Conservation (phyloP, 116 monocot species). For the Posidonia oceanica region DNA sequence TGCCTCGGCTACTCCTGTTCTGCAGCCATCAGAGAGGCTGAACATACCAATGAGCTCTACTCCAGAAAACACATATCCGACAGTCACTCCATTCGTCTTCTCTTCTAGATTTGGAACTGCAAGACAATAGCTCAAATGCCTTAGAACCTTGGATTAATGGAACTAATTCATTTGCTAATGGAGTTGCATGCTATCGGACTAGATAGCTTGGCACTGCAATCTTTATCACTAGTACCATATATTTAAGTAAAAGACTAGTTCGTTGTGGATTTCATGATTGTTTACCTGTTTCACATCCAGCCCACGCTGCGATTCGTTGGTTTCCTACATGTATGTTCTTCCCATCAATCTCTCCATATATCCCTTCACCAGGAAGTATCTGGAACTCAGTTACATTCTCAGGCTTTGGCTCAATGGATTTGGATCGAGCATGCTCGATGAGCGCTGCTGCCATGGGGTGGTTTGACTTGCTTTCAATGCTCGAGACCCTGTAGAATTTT, state of each 20-base stretch:
- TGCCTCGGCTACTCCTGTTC: slow-evolving; percentile 64
- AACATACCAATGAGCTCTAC: slow-evolving; percentile 46
- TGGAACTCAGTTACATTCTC: slow-evolving; percentile 61
- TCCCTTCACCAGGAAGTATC: slow-evolving; percentile 78
- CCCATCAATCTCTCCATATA: slow-evolving; percentile 82
- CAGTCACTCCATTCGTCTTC: slow-evolving; percentile 42
- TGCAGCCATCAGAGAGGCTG: slow-evolving; percentile 67
- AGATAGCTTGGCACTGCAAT: no score
- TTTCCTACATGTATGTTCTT: slow-evolving; percentile 63
- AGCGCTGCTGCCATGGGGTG: slow-evolving; percentile 97
- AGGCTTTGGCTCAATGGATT: slow-evolving; percentile 50
- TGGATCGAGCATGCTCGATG: slow-evolving; percentile 53
- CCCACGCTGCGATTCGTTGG: slow-evolving; percentile 61
- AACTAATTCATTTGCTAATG: no score
- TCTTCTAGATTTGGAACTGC: slow-evolving; percentile 41
- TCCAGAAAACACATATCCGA: slow-evolving; percentile 54
- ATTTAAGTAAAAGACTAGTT: no score
- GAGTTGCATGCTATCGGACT: no score
- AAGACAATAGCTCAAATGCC: no score
- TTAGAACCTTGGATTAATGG: no score
- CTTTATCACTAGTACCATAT: no score
- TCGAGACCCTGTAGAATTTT: slow-evolving; percentile 60
- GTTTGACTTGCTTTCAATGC: slow-evolving; percentile 90
- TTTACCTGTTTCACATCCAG: slow-evolving; percentile 56
- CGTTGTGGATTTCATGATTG: not conserved